Evolutionary conservation across 2,329 filamentous ascomycete genomes (phyloP).

Genomic region (Hymenoscyphus albidus): DNA sequence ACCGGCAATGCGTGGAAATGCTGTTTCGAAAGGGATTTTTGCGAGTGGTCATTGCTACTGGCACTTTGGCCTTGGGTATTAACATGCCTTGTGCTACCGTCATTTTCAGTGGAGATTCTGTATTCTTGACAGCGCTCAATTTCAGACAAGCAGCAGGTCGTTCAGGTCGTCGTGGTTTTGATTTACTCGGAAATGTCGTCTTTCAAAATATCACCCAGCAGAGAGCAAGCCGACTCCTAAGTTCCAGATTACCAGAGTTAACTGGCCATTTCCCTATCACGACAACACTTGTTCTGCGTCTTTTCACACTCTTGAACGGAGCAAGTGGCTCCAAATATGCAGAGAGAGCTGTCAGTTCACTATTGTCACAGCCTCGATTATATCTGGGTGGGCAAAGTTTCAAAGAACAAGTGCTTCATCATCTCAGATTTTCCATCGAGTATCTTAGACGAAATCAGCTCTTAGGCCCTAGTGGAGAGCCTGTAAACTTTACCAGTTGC

Average conservation of each 20-base stretch:
- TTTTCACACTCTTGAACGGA: slow-evolving; percentile 63
- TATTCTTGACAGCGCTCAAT: slow-evolving; percentile 70
- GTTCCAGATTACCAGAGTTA: slow-evolving; percentile 68
- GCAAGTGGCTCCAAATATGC: slow-evolving; percentile 62
- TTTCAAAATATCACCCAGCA: slow-evolving; percentile 62
- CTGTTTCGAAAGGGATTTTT: slow-evolving; percentile 70
- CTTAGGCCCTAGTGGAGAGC: slow-evolving; percentile 55
- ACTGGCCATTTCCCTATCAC: slow-evolving; percentile 77
- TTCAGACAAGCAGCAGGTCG: slow-evolving; percentile 74
- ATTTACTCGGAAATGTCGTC: slow-evolving; percentile 75
- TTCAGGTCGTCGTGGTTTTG: slow-evolving; percentile 76
- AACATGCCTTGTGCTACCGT: slow-evolving; percentile 84
- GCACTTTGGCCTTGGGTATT: slow-evolving; percentile 72
- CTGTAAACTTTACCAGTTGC: slow-evolving; percentile 68
- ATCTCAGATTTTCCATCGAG: slow-evolving; percentile 76
- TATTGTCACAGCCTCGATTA: slow-evolving; percentile 66
- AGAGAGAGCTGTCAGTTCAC: slow-evolving; percentile 56
- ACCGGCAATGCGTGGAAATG: slow-evolving; percentile 70
- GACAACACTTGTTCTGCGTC: slow-evolving; percentile 64
- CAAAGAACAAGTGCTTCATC: slow-evolving; percentile 67
- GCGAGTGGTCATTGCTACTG: slow-evolving; percentile 69
- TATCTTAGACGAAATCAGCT: slow-evolving; percentile 69
- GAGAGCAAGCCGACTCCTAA: slow-evolving; percentile 66
- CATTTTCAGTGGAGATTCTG: slow-evolving; percentile 69
- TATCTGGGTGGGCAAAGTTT: slow-evolving; percentile 67